Evolutionary conservation across 257 asterid genomes (phyloP).

Genomic region (Scutellaria baicalensis): DNA sequence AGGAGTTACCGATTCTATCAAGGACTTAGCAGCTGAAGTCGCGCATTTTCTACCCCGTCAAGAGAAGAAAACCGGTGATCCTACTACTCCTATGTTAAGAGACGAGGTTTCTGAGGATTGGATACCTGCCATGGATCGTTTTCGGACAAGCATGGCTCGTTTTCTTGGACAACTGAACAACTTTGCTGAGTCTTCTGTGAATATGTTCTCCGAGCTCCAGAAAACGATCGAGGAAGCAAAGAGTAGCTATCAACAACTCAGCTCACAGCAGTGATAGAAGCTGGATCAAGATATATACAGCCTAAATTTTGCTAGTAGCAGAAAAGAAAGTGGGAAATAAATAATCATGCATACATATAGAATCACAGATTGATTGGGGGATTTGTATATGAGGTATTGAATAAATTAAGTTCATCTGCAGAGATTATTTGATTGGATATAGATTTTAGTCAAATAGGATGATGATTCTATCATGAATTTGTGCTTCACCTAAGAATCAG

Average conservation of each 20-base stretch:
- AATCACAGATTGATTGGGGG: neutral
- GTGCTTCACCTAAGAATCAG: no score
- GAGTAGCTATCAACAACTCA: constrained; percentile 37
- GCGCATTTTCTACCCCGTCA: constrained; percentile 70
- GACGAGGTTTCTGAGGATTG: constrained; percentile 39
- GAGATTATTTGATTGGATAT: neutral
- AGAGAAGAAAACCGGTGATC: constrained; percentile 48
- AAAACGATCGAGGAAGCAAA: constrained; percentile 48
- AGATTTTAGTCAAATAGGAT: neutral
- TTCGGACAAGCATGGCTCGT: constrained; percentile 49
- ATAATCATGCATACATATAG: neutral
- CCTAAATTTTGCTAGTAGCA: constrained; percentile 11
- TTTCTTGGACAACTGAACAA: constrained; percentile 64
- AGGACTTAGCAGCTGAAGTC: constrained; percentile 60
- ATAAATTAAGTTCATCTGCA: neutral
- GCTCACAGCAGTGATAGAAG: constrained; percentile 16
- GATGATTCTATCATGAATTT: neutral
- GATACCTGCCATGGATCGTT: constrained; percentile 48
- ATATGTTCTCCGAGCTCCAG: constrained; percentile 56
- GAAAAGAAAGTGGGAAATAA: neutral
- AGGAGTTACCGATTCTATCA: constrained; percentile 60
- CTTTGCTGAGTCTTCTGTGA: constrained; percentile 61
- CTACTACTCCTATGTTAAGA: constrained; percentile 14
- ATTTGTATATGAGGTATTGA: neutral
- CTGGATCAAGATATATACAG: neutral